Base-by-base conservation (phyloP, 2,329 filamentous ascomycete genomes). In the Cercospora beticola region DNA sequence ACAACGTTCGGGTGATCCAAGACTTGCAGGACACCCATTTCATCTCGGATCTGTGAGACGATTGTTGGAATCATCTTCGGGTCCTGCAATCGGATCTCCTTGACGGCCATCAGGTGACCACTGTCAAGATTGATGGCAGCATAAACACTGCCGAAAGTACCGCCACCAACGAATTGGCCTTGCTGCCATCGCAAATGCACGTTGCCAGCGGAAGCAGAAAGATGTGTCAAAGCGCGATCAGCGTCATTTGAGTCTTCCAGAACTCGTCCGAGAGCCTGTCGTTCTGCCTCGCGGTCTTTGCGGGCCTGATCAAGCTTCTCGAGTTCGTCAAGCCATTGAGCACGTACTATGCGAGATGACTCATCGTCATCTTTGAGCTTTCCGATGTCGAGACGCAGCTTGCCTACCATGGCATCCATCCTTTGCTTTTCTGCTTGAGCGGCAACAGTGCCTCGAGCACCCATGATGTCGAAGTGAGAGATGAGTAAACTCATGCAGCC, bases 391-490 rank as follows among this genome's bases (percentile, higher is more conserved):
- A 95, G 85, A 71, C 90, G 87, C 76, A 91, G 70, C 76, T 93
- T 91, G 30, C 90, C 90, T 64, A 91, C 87, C 68, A 93, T 84
- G 30, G 92, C 90, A 75, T 97, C 94, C 72, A 94, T 86, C 54
- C 92, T 88, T 77, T 97, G 92, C 79, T 93, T 94, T 81, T 99
- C 95, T 1, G 93, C 93, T 81, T 97, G 93, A 4, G 95, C 95
- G 10, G 95, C 95, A 71, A 97, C 86, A 52, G 90, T 97, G 6
- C 94, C 97, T 76, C 94, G 89, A 28, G 95, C 95, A 26, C 95
- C 95, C 91, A 99, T 97, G 80, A 99, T 98, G 79, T 99, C 95
- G 76, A 99, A 99, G 80, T 99, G 95, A 9, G 94, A 97, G 73
- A 99, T 98, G 60, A 99, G 85, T 26, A 99, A 86, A 21, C 93